phyloP scores from a whole-genome alignment of 2,329 filamentous ascomycete species.

The Sporothrix phasma region DNA sequence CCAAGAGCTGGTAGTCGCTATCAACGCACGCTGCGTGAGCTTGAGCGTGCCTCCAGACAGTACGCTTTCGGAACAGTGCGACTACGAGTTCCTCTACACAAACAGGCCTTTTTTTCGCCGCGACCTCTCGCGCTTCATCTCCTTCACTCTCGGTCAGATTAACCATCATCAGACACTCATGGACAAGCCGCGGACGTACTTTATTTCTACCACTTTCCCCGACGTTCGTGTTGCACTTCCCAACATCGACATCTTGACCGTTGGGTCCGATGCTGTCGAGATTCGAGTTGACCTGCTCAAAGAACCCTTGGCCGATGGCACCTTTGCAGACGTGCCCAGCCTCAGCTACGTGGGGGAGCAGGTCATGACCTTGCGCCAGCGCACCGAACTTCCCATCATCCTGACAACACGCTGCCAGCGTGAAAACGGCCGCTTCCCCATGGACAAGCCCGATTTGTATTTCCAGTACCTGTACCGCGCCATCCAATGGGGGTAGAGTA shows the following conservation, averaged over 20 bases:
- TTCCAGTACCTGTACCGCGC: constrained; percentile 73
- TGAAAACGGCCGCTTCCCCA: constrained; percentile 77
- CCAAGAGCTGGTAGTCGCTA: constrained; percentile 50
- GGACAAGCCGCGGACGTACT: constrained; percentile 68
- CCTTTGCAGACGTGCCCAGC: constrained; percentile 58
- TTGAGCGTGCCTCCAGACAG: constrained; percentile 59
- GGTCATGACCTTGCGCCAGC: constrained; percentile 71
- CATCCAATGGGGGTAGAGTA: constrained; percentile 88
- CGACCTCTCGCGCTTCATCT: constrained; percentile 68
- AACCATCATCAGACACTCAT: constrained; percentile 68
- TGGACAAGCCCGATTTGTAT: constrained; percentile 66
- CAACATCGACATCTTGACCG: constrained; percentile 78
- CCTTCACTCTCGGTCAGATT: constrained; percentile 69
- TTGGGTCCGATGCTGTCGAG: constrained; percentile 78
- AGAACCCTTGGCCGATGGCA: constrained; percentile 55
- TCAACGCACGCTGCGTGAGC: constrained; percentile 69
- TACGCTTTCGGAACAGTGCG: constrained; percentile 56
- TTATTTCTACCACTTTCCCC: constrained; percentile 82
- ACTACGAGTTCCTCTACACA: constrained; percentile 82
- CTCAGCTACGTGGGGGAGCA: constrained; percentile 79
- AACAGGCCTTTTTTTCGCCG: constrained; percentile 60
- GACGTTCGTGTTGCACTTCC: constrained; percentile 74
- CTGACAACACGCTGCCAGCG: constrained; percentile 75
- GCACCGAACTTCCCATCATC: constrained; percentile 81
- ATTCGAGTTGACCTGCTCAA: constrained; percentile 72